phyloP scores from a whole-genome alignment of 176 grass and related monocot genomes.

The Ensete ventricosum region DNA sequence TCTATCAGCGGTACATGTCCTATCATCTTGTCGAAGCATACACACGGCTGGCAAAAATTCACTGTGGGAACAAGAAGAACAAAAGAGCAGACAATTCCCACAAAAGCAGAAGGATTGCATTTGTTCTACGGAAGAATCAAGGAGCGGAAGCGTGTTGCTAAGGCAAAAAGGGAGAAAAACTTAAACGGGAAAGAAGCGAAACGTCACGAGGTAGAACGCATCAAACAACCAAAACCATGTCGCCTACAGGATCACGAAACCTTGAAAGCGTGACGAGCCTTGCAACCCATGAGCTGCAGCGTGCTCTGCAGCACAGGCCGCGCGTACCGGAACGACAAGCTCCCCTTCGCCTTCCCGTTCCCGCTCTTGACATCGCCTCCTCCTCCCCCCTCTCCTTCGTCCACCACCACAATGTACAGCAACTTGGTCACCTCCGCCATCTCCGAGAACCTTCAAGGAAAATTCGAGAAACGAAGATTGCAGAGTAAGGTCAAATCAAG shows the following conservation, averaged over 20 bases:
- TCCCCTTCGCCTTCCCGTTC: neutral
- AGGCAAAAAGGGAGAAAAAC: too few relatives aligned
- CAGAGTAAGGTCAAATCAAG: neutral
- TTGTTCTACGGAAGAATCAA: too few relatives aligned
- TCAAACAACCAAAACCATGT: neutral
- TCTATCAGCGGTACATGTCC: neutral
- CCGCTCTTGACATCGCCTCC: neutral
- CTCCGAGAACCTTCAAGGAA: conserved; percentile 22
- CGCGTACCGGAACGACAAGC: conserved; percentile 60
- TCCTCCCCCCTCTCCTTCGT: conserved; percentile 21
- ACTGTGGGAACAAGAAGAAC: neutral
- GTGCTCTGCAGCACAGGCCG: conserved; percentile 84
- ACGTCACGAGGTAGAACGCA: neutral
- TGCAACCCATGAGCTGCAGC: conserved; percentile 98
- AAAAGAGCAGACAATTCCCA: neutral
- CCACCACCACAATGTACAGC: conserved; percentile 75
- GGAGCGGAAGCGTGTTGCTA: too few relatives aligned
- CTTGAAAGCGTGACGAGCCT: conserved; percentile 96
- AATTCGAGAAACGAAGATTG: neutral
- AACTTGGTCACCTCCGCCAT: conserved; percentile 43
- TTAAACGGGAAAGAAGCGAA: neutral
- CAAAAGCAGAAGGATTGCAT: too few relatives aligned
- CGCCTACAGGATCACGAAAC: conserved; percentile 16
- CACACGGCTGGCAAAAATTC: neutral
- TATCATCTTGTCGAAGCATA: neutral